Base-by-base conservation (phyloP, 768 basidiomycete species). In the Mycena metata region DNA sequence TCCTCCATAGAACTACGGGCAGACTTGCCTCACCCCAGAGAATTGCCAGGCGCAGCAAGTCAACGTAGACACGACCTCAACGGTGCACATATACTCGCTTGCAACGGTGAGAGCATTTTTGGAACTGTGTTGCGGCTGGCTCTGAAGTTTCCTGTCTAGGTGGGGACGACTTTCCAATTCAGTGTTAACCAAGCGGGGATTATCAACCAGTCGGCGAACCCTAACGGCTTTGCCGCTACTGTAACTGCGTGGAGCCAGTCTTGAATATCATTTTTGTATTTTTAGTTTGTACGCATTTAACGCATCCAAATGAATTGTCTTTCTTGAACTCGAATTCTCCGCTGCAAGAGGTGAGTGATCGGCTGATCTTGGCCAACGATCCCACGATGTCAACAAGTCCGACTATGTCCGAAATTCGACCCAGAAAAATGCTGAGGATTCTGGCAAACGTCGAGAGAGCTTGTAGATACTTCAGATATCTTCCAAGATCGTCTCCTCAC, bases 11-110 rank as follows among this genome's bases (percentile, higher is more conserved):
- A 86, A 86, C 74, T 93, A 89, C 76, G 72, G 35, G 24, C 83
- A 88, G 75, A 72, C 78, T 8, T 92, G 91, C 72, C 42, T 87
- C 45, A 67, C 73, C 24, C 76, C 77, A 5, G 74, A 70, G 23
- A 82, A 70, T 46, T 93, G 91, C 76, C 91, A 93, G 75, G 69
- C 76, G 6, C 88, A 91, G 69, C 83, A 89, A 45, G 64, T 85
- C 69, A 84, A 87, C 71, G 76, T 91, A 55, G 89, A 90, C 74
- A 76, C 77, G 5, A 70, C 73, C 9, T 90, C 90, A 10, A 76
- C 79, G 0, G 76, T 91, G 52, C 77, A 78, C 68, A 78, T 91
- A 50, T 91, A 88, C 82, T 39, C 39, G 39, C 39, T 39, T 9
- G 39, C 39, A 39, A 39, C 39, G 39, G 39, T 39, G 15, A 15